These are phyloP conservation scores for Gymnopilus dilepis DNA, from an alignment of 768 basidiomycete species.

Conservation along the genomic window DNA sequence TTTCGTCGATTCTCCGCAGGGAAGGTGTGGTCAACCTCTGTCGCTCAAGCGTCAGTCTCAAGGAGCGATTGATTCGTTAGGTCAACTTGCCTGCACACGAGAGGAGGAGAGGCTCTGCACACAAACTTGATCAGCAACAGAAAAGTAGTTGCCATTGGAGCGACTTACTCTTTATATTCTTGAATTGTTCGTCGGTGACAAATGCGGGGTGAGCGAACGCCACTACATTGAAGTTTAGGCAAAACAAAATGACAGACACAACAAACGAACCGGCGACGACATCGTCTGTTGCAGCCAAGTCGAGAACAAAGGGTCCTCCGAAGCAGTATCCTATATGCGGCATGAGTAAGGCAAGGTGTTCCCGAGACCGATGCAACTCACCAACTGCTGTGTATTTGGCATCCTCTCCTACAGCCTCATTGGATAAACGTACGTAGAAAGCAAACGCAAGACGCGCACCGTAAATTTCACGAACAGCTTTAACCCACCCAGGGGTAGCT, in stretches of 20 bases:
- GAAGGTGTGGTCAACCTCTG: slow-evolving; percentile 64
- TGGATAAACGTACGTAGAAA: not conserved
- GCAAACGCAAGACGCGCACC: slow-evolving; percentile 36
- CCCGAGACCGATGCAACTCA: slow-evolving; percentile 32
- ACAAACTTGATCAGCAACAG: slow-evolving; percentile 33
- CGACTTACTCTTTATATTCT: slow-evolving; percentile 49
- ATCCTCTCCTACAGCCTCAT: slow-evolving; percentile 25
- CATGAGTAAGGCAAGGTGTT: not conserved
- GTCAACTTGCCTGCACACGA: slow-evolving; percentile 51
- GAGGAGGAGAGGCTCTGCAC: slow-evolving; percentile 55
- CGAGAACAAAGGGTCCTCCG: slow-evolving; percentile 56
- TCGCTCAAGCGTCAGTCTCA: slow-evolving; percentile 19
- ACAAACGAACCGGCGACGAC: slow-evolving; percentile 48
- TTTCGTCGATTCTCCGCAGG: slow-evolving; percentile 51
- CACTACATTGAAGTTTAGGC: slow-evolving; percentile 32
- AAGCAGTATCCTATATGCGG: slow-evolving; percentile 59
- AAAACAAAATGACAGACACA: not conserved
- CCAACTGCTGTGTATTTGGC: slow-evolving; percentile 53
- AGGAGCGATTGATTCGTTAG: not conserved
- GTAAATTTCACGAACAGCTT: slow-evolving; percentile 52
- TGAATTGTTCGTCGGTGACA: slow-evolving; percentile 53
- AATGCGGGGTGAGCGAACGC: slow-evolving; percentile 63
- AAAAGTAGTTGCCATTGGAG: not conserved
- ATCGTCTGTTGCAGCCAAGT: slow-evolving; percentile 49
- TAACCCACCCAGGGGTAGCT: slow-evolving; percentile 54